phyloP scores from a whole-genome alignment of 192 early-diverging fungal genomes.

The Kickxella alabastrina region DNA sequence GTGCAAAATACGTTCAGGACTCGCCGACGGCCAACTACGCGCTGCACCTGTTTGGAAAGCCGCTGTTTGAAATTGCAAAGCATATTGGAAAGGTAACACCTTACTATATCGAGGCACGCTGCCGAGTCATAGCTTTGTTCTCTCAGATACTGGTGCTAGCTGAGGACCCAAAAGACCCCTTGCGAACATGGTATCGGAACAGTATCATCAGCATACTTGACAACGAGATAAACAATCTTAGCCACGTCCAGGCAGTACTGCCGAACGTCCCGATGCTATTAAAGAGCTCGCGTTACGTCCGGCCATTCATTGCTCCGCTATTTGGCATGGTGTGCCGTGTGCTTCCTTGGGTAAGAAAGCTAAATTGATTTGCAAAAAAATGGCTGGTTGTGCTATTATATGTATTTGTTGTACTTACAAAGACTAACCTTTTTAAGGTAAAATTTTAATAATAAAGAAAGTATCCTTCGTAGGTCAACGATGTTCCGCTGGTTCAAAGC shows the following conservation, averaged over 20 bases:
- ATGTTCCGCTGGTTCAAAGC: slow-evolving; percentile 6
- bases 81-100: slow-evolving; percentile 3
- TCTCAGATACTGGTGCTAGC: slow-evolving; percentile 13
- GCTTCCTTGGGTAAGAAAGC: slow-evolving; percentile 29
- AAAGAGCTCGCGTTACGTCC: slow-evolving; percentile 25
- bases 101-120: background rate
- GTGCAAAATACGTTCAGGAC: slow-evolving; percentile 19
- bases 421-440: too few relatives aligned
- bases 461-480: slow-evolving; percentile 1
- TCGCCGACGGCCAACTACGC: slow-evolving; percentile 41
- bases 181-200: slow-evolving; percentile 9
- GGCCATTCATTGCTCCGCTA: slow-evolving; percentile 35
- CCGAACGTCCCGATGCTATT: slow-evolving; percentile 23
- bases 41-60: slow-evolving; percentile 21
- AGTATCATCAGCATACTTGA: slow-evolving; percentile 19
- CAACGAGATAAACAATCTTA: slow-evolving; percentile 10
- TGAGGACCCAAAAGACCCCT: slow-evolving; percentile 18
- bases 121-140: slow-evolving; percentile 9
- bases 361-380: background rate
- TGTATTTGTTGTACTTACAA: background rate
- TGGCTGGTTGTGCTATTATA: background rate
- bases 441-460: too few relatives aligned
- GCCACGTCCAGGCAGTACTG: slow-evolving; percentile 21
- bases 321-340: slow-evolving; percentile 24
- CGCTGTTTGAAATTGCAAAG: slow-evolving; percentile 23